Percentiles rank a stretch among this genome's conserved stretches.
Evolutionary conservation across 2,329 filamentous ascomycete genomes (phyloP).

Genomic region (Penicillium sp.): DNA sequence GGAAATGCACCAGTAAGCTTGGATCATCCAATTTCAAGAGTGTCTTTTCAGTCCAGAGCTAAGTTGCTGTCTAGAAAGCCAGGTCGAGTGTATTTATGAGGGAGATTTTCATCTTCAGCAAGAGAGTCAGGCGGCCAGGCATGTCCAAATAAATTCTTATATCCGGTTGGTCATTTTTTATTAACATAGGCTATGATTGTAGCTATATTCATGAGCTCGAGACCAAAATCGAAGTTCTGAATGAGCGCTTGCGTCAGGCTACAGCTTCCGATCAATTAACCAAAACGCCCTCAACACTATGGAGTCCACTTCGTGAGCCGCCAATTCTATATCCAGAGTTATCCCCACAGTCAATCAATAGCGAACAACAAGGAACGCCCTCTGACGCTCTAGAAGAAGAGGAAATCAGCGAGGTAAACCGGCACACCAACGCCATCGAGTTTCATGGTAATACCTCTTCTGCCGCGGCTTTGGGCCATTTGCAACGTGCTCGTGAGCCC

Average conservation of each 20-base stretch:
- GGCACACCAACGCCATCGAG: conserved; percentile 45
- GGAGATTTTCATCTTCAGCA: conserved; percentile 31
- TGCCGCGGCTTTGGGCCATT: conserved; percentile 42
- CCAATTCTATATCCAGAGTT: background rate
- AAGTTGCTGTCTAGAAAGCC: conserved; percentile 25
- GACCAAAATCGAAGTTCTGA: conserved; percentile 29
- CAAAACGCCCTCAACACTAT: background rate
- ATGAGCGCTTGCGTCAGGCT: conserved; percentile 18
- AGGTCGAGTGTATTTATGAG: conserved; percentile 32
- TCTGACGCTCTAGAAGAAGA: conserved; percentile 32
- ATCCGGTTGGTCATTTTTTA: background rate
- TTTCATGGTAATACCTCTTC: conserved; percentile 49
- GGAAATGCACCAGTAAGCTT: conserved; percentile 41
- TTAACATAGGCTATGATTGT: conserved; percentile 1
- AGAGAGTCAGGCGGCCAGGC: conserved; percentile 27
- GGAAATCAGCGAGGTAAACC: conserved; percentile 44
- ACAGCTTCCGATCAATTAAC: background rate
- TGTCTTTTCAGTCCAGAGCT: conserved; percentile 12
- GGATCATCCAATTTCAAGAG: background rate
- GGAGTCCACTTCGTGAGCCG: background rate
- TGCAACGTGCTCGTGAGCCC: conserved; percentile 31
- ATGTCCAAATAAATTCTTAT: conserved; percentile 4
- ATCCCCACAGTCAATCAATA: conserved; percentile 10
- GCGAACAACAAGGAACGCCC: conserved; percentile 20
- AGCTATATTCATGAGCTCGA: conserved; percentile 37